A percentile compares a stretch with the other conserved stretches of the same genome.
These are phyloP conservation scores for Pichia sp. DNA, from an alignment of 1,139 yeast genomes.

Conservation along the genomic window DNA sequence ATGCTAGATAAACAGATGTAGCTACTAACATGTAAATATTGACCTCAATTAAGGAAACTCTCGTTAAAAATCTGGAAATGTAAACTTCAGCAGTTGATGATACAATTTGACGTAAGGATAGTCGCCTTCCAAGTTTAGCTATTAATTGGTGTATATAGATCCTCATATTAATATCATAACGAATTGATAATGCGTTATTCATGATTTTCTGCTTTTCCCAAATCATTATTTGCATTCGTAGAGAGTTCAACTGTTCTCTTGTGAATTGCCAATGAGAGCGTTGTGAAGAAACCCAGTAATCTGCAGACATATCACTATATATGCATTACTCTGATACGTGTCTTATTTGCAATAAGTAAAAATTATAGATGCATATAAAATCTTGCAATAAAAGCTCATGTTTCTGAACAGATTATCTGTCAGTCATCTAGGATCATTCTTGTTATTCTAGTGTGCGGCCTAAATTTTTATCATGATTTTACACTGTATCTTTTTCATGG, in stretches of 20 bases:
- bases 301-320: conserved; percentile 47
- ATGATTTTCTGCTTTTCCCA: conserved; percentile 14
- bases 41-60: conserved; percentile 71
- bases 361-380: too few species aligned
- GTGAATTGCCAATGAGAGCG: conserved; percentile 56
- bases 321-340: too few species aligned
- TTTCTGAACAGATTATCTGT: too few species aligned
- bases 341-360: too few species aligned
- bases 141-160: conserved; percentile 65
- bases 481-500: too few species aligned
- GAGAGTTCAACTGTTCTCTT: conserved; percentile 3
- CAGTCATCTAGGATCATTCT: too few species aligned
- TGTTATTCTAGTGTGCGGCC: too few species aligned
- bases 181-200: conserved; percentile 4
- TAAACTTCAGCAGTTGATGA: conserved; percentile 87
- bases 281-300: conserved; percentile 66
- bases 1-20: conserved; percentile 81
- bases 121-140: conserved; percentile 69
- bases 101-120: conserved; percentile 75
- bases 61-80: conserved; percentile 63
- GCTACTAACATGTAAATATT: conserved; percentile 77
- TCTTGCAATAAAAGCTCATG: too few species aligned
- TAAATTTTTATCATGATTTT: too few species aligned
- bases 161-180: conserved; percentile 56
- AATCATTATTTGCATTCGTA: conserved; percentile 3